Evolutionary conservation across 2,329 filamentous ascomycete species (phyloP).

Genomic region (Xylariales sp.): DNA sequence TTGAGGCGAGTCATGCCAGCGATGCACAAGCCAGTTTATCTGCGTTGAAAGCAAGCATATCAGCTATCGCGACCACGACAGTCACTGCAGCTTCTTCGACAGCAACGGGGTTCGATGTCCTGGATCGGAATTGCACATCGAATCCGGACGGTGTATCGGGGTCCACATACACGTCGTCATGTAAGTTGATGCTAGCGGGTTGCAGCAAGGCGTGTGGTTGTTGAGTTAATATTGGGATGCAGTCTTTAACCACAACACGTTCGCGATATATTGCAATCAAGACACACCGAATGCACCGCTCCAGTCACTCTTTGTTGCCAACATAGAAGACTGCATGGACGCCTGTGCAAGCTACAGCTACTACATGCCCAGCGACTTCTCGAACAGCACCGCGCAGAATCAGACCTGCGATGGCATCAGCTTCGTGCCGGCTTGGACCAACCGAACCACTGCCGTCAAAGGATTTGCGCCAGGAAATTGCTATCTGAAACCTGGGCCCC

Average conservation of each 20-base stretch:
- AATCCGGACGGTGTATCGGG: conserved; percentile 29
- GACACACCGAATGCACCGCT: conserved; percentile 33
- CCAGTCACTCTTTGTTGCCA: conserved; percentile 35
- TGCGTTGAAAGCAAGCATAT: conserved; percentile 15
- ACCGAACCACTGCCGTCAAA: conserved; percentile 24
- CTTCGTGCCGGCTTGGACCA: conserved; percentile 39
- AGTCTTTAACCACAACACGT: conserved; percentile 33
- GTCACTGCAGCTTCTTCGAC: conserved; percentile 15
- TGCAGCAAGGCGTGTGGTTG: no score
- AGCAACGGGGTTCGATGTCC: conserved; percentile 19
- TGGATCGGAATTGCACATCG: conserved; percentile 36
- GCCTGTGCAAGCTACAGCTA: conserved; percentile 37
- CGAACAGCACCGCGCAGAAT: conserved; percentile 21
- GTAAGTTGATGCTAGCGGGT: conserved; percentile 24
- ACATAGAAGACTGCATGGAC: conserved; percentile 42
- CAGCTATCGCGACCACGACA: conserved; percentile 14
- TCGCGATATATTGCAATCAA: conserved; percentile 38
- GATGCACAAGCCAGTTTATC: conserved; percentile 28
- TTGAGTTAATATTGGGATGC: no score
- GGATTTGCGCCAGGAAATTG: conserved; percentile 38
- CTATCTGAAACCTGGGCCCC: conserved; percentile 36
- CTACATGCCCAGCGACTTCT: conserved; percentile 21
- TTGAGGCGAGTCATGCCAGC: conserved; percentile 34
- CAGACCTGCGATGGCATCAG: conserved; percentile 33
- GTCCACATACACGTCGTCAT: conserved; percentile 32